Conservation (phyloP, 2,329 filamentous ascomycete species). For the Clonostachys rosea region DNA sequence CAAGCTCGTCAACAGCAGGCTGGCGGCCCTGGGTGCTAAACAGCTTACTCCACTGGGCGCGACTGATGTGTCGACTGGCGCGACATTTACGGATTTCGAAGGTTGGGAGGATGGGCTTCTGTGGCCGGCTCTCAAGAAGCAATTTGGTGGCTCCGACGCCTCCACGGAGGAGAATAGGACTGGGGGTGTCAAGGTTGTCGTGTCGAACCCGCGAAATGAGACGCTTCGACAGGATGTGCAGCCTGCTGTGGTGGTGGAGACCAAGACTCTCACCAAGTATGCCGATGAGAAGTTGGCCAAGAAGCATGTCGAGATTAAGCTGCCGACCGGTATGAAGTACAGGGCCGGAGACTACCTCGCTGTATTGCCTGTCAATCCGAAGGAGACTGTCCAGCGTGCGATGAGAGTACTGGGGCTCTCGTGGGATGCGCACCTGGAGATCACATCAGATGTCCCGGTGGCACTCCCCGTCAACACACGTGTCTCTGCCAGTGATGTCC, state of each 20-base stretch:
- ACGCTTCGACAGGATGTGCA: slow-evolving; percentile 54
- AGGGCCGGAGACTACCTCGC: slow-evolving; percentile 67
- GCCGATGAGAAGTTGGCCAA: slow-evolving; percentile 46
- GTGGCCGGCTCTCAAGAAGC: slow-evolving; percentile 36
- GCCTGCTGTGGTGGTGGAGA: slow-evolving; percentile 51
- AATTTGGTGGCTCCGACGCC: slow-evolving; percentile 36
- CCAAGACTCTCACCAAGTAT: slow-evolving; percentile 37
- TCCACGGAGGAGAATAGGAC: not conserved
- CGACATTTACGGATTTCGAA: slow-evolving; percentile 59
- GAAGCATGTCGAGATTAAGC: slow-evolving; percentile 55
- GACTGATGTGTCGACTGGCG: slow-evolving; percentile 50
- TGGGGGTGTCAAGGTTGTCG: slow-evolving; percentile 29
- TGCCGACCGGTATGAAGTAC: slow-evolving; percentile 59
- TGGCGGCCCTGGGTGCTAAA: slow-evolving; percentile 21
- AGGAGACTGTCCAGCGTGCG: slow-evolving; percentile 50
- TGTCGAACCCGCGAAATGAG: slow-evolving; percentile 46
- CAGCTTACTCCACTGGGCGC: slow-evolving; percentile 35
- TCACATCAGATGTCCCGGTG: slow-evolving; percentile 39
- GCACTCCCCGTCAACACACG: slow-evolving; percentile 45
- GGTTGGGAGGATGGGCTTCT: slow-evolving; percentile 51
- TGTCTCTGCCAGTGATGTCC: slow-evolving; percentile 53
- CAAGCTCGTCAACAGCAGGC: slow-evolving; percentile 44
- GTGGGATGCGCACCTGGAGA: slow-evolving; percentile 52
- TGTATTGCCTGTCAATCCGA: slow-evolving; percentile 61
- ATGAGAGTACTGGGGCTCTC: slow-evolving; percentile 58